Percentiles rank a stretch among this genome's conserved stretches.
phyloP scores from a whole-genome alignment of 148 eudicot species.

The Fallopia convolvulus region DNA sequence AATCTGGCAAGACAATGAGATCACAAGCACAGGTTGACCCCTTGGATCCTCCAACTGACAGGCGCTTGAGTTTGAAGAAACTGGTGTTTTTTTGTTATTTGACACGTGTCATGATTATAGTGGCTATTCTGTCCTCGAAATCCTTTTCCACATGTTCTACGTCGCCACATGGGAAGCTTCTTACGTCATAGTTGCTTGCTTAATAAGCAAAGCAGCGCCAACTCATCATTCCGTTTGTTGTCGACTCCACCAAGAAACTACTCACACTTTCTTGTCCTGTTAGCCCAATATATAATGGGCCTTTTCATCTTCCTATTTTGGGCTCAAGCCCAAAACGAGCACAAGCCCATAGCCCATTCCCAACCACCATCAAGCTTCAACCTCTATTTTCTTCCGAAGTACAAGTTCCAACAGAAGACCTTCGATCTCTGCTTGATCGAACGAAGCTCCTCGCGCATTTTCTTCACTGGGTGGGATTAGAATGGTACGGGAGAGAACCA shows the following conservation, averaged over 20 bases:
- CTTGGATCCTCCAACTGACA: neutral
- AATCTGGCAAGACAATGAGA: neutral
- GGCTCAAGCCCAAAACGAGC: neutral
- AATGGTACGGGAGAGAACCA: neutral
- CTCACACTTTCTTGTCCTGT: neutral
- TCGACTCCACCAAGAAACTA: neutral
- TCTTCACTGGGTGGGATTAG: neutral
- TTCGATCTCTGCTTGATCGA: neutral
- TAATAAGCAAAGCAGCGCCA: neutral
- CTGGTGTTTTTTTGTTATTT: neutral
- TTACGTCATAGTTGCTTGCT: neutral
- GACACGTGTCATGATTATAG: neutral
- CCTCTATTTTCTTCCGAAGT: neutral
- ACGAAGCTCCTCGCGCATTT: neutral
- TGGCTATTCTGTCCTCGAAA: neutral
- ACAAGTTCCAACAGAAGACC: neutral
- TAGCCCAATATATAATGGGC: neutral
- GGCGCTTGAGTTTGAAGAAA: neutral
- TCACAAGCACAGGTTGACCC: neutral
- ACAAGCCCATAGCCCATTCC: neutral
- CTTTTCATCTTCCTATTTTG: neutral
- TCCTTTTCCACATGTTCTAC: neutral
- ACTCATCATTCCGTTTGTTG: too few relatives aligned
- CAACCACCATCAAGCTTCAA: neutral
- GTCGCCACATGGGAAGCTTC: neutral